phyloP scores from a whole-genome alignment of 73 alveolate species.

The Loxodes magnus region DNA sequence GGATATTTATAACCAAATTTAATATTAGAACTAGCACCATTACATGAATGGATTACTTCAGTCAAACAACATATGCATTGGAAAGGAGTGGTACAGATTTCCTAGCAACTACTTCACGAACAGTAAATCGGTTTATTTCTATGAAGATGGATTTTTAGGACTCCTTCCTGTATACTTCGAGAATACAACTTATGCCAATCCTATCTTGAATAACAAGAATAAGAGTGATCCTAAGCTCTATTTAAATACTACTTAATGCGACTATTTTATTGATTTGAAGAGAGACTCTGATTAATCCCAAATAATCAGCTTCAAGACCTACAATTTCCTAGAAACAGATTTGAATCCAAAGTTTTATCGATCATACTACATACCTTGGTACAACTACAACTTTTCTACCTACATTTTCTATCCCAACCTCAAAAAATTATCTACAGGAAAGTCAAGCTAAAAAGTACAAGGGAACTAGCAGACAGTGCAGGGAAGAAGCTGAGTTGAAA shows the following conservation, averaged over 20 bases:
- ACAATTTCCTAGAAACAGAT: no score
- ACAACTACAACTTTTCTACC: no score
- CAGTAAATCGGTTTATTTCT: not conserved
- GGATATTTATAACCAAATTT: not conserved
- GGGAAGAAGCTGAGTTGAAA: no score
- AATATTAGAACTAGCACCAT: not conserved
- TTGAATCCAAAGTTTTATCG: no score
- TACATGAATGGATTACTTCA: not conserved
- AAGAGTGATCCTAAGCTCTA: constrained; percentile 11
- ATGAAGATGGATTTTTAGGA: constrained; percentile 6
- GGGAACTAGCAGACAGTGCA: no score
- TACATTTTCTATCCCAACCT: no score
- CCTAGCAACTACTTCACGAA: constrained; percentile 6
- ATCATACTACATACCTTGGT: no score
- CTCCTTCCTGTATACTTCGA: constrained; percentile 15
- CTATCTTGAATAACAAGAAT: constrained; percentile 9
- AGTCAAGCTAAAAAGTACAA: no score
- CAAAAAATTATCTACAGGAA: no score
- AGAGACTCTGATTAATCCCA: no score
- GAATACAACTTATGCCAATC: not conserved
- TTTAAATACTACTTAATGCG: not conserved
- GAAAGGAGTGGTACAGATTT: constrained; percentile 17
- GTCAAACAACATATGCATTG: constrained; percentile 11
- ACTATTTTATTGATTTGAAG: constrained; percentile 10
- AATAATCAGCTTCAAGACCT: no score